Conservation (phyloP, 1,139 yeast genomes). For the Geotrichum carabidarum region DNA sequence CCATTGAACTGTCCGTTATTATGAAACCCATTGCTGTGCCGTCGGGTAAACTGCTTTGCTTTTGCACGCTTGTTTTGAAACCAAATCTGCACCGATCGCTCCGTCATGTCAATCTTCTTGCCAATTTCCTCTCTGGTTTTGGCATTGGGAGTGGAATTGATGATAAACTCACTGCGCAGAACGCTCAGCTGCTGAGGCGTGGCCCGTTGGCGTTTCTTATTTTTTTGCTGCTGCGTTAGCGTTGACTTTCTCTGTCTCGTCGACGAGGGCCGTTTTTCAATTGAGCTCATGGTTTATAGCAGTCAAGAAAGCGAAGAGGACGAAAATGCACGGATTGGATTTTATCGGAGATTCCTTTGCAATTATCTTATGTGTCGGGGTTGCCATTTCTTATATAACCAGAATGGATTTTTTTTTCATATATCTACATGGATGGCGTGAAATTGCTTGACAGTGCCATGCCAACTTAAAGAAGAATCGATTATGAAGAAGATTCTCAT, state of each 20-base stretch:
- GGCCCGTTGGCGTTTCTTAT: conserved; percentile 49
- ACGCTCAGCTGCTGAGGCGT: conserved; percentile 76
- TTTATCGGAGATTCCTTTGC: background rate
- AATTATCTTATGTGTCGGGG: background rate
- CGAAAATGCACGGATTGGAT: background rate
- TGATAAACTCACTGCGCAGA: conserved; percentile 63
- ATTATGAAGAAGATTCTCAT: too few species aligned
- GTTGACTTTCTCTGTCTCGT: conserved; percentile 28
- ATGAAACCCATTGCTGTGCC: conserved; percentile 18
- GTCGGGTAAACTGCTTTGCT: conserved; percentile 45
- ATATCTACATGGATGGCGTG: too few species aligned
- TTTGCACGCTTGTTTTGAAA: conserved; percentile 90
- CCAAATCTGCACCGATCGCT: conserved; percentile 91
- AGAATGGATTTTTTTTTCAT: too few species aligned
- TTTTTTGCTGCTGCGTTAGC: conserved; percentile 41
- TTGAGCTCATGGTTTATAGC: conserved; percentile 3
- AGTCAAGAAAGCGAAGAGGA: background rate
- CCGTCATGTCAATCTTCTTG: conserved; percentile 76
- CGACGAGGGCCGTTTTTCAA: conserved; percentile 7
- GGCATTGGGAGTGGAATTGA: conserved; percentile 51
- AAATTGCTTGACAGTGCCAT: too few species aligned
- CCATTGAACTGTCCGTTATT: conserved; percentile 25
- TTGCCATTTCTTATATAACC: too few species aligned
- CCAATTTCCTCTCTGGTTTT: conserved; percentile 63
- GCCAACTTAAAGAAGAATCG: too few species aligned